These are phyloP conservation scores for Cicer judaicum DNA, from an alignment of 306 rosid species.

Conservation along the genomic window DNA sequence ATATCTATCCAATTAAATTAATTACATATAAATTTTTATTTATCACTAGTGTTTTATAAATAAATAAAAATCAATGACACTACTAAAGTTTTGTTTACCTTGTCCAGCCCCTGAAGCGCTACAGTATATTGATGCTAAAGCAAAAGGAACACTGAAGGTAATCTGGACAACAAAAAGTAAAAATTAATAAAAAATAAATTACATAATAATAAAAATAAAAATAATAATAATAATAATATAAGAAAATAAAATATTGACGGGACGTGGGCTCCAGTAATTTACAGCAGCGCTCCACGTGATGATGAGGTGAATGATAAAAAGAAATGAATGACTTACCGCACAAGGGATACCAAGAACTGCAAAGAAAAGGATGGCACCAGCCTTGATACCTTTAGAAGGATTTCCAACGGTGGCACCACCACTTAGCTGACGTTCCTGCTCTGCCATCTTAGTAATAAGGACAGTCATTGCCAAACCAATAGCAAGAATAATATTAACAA, in stretches of 20 bases:
- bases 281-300: no score
- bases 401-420: conserved; percentile 33
- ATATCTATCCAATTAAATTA: no score
- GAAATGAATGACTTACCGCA: conserved; percentile 49
- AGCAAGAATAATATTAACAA: conserved; percentile 38
- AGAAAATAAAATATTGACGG: no score
- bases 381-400: conserved; percentile 43
- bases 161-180: conserved; percentile 44
- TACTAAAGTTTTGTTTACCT: conserved; percentile 49
- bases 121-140: conserved; percentile 49
- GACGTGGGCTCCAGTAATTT: no score
- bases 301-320: no score
- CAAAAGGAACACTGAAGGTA: conserved; percentile 67
- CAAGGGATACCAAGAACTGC: conserved; percentile 67
- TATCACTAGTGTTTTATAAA: no score
- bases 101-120: conserved; percentile 71
- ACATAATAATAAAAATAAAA: no score
- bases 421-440: not conserved
- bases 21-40: no score
- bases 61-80: no score
- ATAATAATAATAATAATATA: no score
- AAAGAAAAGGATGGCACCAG: conserved; percentile 61
- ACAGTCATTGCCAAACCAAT: conserved; percentile 39
- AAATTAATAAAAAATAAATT: no score
- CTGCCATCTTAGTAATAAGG: conserved; percentile 21